Percentiles rank a stretch among this genome's conserved stretches.
Conservation (phyloP, 2,329 filamentous ascomycete genomes). For the Pseudonectria foliicola region DNA sequence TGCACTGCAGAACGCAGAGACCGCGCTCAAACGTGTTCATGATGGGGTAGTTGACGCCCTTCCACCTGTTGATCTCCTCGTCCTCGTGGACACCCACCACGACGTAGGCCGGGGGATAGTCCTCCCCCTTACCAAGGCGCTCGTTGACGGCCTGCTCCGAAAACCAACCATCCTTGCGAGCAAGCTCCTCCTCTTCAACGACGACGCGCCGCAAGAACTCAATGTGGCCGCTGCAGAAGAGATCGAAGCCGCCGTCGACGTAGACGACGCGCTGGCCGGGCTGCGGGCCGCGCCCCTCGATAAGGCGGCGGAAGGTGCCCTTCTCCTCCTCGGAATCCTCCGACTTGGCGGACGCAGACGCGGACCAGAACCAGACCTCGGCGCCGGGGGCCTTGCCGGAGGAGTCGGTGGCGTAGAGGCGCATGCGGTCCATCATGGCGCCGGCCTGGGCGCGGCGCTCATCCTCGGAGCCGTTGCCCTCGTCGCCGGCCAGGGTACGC, state of each 20-base stretch:
- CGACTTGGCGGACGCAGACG: constrained; percentile 41
- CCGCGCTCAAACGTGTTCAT: constrained; percentile 99
- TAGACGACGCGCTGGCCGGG: constrained; percentile 84
- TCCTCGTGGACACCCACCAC: constrained; percentile 93
- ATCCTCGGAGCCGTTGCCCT: constrained; percentile 62
- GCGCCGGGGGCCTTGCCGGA: constrained; percentile 71
- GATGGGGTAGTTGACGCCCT: constrained; percentile 96
- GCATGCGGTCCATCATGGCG: constrained; percentile 70
- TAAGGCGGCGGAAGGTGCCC: constrained; percentile 60
- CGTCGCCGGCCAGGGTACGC: constrained; percentile 58
- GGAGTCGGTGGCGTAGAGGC: constrained; percentile 81
- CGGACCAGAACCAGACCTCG: constrained; percentile 79
- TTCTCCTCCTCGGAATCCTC: constrained; percentile 47
- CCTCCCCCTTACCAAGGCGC: constrained; percentile 58
- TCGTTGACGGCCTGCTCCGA: constrained; percentile 54
- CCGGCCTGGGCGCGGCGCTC: constrained; percentile 58
- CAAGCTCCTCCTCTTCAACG: constrained; percentile 63
- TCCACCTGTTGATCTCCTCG: constrained; percentile 90
- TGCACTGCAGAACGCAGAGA: constrained; percentile 91
- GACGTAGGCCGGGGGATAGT: constrained; percentile 80
- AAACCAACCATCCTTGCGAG: constrained; percentile 66
- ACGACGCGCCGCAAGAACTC: constrained; percentile 81
- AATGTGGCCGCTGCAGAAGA: constrained; percentile 96
- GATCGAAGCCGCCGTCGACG: constrained; percentile 92
- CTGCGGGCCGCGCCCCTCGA: constrained; percentile 62